Percentiles rank a stretch among this genome's conserved stretches.
These are phyloP conservation scores for Setomelanomma holmii DNA, from an alignment of 2,329 filamentous ascomycete species.

Conservation along the genomic window DNA sequence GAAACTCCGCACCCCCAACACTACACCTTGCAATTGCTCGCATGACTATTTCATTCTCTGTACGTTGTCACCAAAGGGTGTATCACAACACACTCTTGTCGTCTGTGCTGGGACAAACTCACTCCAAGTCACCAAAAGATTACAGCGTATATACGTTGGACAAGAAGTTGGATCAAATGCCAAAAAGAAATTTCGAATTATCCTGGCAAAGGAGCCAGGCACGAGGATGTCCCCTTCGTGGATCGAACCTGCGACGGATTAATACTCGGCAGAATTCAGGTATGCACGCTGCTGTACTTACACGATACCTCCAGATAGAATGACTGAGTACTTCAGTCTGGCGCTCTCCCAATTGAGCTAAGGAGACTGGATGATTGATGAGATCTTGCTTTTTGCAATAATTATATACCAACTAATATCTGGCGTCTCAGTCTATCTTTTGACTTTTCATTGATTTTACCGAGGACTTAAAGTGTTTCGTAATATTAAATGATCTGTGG, in stretches of 20 bases:
- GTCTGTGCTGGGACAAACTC: too few species aligned
- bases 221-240: slow-evolving; percentile 36
- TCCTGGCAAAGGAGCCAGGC: slow-evolving; percentile 17
- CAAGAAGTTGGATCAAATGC: too few species aligned
- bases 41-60: too few species aligned
- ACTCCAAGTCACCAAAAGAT: too few species aligned
- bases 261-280: neutral
- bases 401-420: neutral
- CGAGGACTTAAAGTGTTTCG: neutral
- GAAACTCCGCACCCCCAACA: too few species aligned
- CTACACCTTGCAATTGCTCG: too few species aligned
- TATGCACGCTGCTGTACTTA: neutral
- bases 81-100: too few species aligned
- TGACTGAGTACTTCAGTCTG: slow-evolving; percentile 41
- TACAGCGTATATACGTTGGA: too few species aligned
- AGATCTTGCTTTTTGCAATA: slow-evolving; percentile 1
- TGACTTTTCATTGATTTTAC: neutral
- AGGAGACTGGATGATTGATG: slow-evolving; percentile 29
- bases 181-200: slow-evolving; percentile 20
- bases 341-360: slow-evolving; percentile 43
- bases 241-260: slow-evolving; percentile 22
- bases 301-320: slow-evolving; percentile 41
- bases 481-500: neutral
- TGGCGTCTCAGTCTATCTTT: neutral
- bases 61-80: too few species aligned